phyloP scores from a whole-genome alignment of 225 moss, liverwort and hornwort species.

The Anthoceros angustus region DNA sequence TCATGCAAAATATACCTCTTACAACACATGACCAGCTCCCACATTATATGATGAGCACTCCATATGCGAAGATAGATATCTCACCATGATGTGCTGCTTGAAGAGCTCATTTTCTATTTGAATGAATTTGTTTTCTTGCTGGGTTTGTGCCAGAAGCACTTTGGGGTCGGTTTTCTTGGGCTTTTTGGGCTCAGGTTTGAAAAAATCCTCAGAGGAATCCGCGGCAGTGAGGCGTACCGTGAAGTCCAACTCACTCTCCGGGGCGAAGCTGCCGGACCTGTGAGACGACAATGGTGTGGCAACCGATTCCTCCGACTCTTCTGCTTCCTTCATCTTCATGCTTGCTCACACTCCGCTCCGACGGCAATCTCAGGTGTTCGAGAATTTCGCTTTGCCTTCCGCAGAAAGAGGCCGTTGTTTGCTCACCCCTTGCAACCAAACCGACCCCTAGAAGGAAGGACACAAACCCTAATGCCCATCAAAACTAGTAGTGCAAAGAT shows the following conservation, averaged over 20 bases:
- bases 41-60: background rate
- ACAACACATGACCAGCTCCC: background rate
- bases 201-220: background rate
- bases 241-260: background rate
- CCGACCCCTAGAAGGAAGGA: too few relatives aligned
- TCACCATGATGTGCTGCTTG: constrained; percentile 1
- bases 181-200: constrained; percentile 4
- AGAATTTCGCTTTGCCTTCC: constrained; percentile 5
- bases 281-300: background rate
- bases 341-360: background rate
- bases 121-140: background rate
- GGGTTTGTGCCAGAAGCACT: background rate
- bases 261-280: background rate
- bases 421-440: too few relatives aligned
- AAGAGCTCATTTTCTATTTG: background rate
- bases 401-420: constrained; percentile 3
- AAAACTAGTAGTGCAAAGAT: too few relatives aligned
- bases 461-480: too few relatives aligned
- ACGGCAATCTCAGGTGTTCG: background rate
- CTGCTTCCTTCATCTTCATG: background rate
- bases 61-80: background rate
- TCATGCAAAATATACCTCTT: background rate
- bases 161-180: background rate
- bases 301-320: background rate
- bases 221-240: background rate